Evolutionary conservation across 768 basidiomycete species (phyloP), one percentile per base, ranked within the genome.

Genomic region (Exsudoporus frostii): DNA sequence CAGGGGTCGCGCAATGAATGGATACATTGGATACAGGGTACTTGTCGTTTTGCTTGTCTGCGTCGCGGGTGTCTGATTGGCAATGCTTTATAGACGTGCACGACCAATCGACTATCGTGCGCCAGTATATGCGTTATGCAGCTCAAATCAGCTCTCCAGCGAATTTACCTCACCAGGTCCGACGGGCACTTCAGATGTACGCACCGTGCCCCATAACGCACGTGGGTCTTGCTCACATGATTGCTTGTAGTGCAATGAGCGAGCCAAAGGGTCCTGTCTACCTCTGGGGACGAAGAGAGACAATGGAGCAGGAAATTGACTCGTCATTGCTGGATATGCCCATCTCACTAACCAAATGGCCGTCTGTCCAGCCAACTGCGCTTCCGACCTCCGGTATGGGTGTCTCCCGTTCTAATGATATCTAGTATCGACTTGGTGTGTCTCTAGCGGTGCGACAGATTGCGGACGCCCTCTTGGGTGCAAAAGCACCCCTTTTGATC

Each of bases 221-320:
- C 22, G 8, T 36, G 32, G 19, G 14, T 5, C 17, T 27, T 22
- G 36, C 39, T 56, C 10, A 56, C 50, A 15, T 54, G 48, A 38
- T 41, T 29, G 9, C n/a, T 30, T 20, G 11, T 40, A 88, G 85
- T 56, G 85, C 87, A 5, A 80, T 69, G n/a, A 86, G 84, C 48
- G 79, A 82, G 27, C 88, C 88, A 0, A 83, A 79, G 62, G 86
- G 88, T 0, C 88, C 88, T 0, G 85, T 86, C 1, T 88, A 90
- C 64, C 73, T 88, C 8, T 88, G 85, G 83, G 85, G 79, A 13
- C 76, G 84, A 15, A 76, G 88, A n/a, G 88, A 89, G 62, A 76
- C 78, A 1, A 82, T 83, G 74, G 86, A 89, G 59, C 77, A 86
- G 63, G 81, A 85, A 61, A 65, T 87, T 1, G 73, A 79, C 20